A percentile compares a stretch with the other conserved stretches of the same genome.
Evolutionary conservation across 148 eudicot species (phyloP).

Genomic region (Cornus kousa): DNA sequence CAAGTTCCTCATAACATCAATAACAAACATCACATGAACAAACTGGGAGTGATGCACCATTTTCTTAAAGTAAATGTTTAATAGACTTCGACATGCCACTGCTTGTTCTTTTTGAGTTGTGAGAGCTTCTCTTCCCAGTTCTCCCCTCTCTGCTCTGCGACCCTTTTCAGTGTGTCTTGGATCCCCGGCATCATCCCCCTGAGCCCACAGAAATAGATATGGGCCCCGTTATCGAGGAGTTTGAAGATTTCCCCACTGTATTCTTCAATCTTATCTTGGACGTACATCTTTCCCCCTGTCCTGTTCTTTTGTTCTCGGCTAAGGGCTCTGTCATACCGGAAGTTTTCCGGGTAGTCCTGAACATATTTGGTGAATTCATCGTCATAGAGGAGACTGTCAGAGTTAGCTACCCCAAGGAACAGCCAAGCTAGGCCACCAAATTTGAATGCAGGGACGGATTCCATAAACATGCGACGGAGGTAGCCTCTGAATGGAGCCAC

Average conservation of each 20-base stretch:
- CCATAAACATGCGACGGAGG: conserved; percentile 98
- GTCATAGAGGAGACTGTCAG: conserved; percentile 84
- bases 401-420: conserved; percentile 90
- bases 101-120: conserved; percentile 86
- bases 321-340: conserved; percentile 78
- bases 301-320: conserved; percentile 86
- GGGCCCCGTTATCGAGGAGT: conserved; percentile 80
- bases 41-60: not conserved
- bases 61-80: conserved; percentile 19
- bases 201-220: conserved; percentile 90
- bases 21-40: not conserved
- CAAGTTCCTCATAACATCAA: not conserved
- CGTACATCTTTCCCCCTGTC: conserved; percentile 91
- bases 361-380: conserved; percentile 77
- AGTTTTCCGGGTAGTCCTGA: conserved; percentile 63
- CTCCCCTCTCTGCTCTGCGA: conserved; percentile 87
- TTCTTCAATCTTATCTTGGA: conserved; percentile 91
- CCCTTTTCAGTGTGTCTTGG: conserved; percentile 79
- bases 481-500: conserved; percentile 93
- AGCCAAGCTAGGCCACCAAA: conserved; percentile 93
- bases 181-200: conserved; percentile 99
- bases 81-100: conserved; percentile 97
- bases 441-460: conserved; percentile 64
- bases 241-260: conserved; percentile 87
- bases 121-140: conserved; percentile 86